Evolutionary conservation across 1,139 yeast species (phyloP).

Genomic region (Suhomyces maxii): DNA sequence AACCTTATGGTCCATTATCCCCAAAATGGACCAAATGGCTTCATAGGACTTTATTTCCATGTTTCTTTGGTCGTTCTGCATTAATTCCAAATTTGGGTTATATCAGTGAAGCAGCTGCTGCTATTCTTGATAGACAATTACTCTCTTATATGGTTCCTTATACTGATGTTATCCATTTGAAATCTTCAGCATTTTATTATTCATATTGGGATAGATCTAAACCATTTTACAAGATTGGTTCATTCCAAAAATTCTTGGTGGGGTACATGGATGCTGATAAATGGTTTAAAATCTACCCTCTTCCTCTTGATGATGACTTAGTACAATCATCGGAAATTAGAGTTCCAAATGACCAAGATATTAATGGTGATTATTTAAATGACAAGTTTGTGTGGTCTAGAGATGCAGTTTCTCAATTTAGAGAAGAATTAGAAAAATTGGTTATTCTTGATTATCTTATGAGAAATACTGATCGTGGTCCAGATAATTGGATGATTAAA

Average conservation of each 20-base stretch:
- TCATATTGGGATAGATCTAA: conserved; percentile 48
- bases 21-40: conserved; percentile 85
- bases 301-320: conserved; percentile 41
- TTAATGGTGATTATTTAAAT: conserved; percentile 6
- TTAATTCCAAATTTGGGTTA: conserved; percentile 73
- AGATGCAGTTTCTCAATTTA: conserved; percentile 49
- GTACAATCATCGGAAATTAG: conserved; percentile 23
- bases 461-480: conserved; percentile 74
- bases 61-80: conserved; percentile 75
- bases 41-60: conserved; percentile 72
- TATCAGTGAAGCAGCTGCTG: conserved; percentile 72
- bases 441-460: conserved; percentile 71
- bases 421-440: conserved; percentile 65
- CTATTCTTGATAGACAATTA: conserved; percentile 60
- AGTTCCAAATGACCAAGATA: conserved; percentile 14
- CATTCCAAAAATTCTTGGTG: conserved; percentile 62
- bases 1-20: conserved; percentile 75
- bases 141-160: conserved; percentile 63
- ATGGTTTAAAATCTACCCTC: conserved; percentile 56
- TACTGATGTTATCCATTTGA: conserved; percentile 58
- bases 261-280: conserved; percentile 64
- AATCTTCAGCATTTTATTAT: conserved; percentile 58
- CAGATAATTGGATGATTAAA: conserved; percentile 78
- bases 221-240: conserved; percentile 57
- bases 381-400: conserved; percentile 55